Percentiles rank a stretch among this genome's conserved stretches.
phyloP scores from a whole-genome alignment of 495 filamentous ascomycete species.

The Penicillium odoratum region DNA sequence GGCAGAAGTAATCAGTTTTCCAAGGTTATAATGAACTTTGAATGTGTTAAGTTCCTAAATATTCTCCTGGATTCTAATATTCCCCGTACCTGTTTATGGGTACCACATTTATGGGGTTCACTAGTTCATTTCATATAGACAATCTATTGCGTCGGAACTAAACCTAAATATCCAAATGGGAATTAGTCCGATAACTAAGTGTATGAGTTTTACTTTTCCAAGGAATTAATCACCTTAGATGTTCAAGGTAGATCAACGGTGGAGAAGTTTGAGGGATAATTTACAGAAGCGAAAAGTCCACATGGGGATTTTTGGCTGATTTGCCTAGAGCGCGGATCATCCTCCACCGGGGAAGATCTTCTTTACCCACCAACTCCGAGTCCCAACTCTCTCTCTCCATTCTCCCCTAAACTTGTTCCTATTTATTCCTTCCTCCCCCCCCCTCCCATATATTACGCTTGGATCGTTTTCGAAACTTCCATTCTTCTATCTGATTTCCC shows the following conservation, averaged over 20 bases:
- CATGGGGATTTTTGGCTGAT: background rate
- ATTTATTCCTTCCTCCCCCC: background rate
- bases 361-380: conserved; percentile 15
- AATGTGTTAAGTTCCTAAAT: too few relatives aligned
- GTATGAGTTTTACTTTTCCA: background rate
- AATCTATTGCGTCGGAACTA: background rate
- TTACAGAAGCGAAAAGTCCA: background rate
- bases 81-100: too few relatives aligned
- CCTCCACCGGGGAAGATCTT: conserved; percentile 25
- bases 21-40: too few relatives aligned
- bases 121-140: background rate
- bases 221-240: background rate
- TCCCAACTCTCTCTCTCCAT: conserved; percentile 6
- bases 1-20: too few relatives aligned
- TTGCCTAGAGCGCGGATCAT: conserved; percentile 26
- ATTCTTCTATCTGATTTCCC: background rate
- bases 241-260: conserved; percentile 3
- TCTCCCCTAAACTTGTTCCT: background rate
- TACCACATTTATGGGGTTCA: background rate
- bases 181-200: background rate
- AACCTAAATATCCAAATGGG: background rate
- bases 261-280: conserved; percentile 4
- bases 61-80: too few relatives aligned
- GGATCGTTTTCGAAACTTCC: background rate
- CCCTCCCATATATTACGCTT: background rate